A percentile compares a stretch with the other conserved stretches of the same genome.
Evolutionary conservation across 805 yeast genomes (phyloP).

Genomic region (Wickerhamiella galacta): DNA sequence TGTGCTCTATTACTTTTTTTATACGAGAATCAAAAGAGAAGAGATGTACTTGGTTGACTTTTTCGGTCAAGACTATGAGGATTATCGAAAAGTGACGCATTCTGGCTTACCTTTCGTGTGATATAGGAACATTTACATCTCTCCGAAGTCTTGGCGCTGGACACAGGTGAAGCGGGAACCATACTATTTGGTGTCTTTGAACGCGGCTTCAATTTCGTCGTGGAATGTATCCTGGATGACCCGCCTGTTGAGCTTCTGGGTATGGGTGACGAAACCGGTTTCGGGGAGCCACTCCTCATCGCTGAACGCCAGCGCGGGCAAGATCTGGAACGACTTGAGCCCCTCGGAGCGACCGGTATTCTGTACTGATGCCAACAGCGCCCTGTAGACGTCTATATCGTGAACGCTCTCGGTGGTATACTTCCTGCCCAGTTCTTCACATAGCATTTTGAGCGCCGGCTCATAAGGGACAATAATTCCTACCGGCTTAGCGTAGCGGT

Average conservation of each 20-base stretch:
- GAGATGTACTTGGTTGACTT: slow-evolving; percentile 48
- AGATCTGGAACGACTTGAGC: slow-evolving; percentile 67
- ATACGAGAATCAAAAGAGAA: slow-evolving; percentile 46
- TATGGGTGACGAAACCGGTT: slow-evolving; percentile 82
- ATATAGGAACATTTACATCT: slow-evolving; percentile 5
- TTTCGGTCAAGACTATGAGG: slow-evolving; percentile 49
- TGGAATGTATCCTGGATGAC: slow-evolving; percentile 42
- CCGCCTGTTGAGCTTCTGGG: slow-evolving; percentile 90
- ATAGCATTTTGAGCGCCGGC: slow-evolving; percentile 40
- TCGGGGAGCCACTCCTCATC: slow-evolving; percentile 97
- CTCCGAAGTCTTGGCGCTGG: slow-evolving; percentile 10
- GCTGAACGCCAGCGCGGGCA: slow-evolving; percentile 59
- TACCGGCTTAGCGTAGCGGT: slow-evolving; percentile 71
- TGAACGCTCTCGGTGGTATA: slow-evolving; percentile 31
- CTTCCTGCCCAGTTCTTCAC: slow-evolving; percentile 31
- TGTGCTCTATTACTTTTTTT: slow-evolving; percentile 57
- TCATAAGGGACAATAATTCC: slow-evolving; percentile 80
- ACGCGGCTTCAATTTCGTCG: background rate
- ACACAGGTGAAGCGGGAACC: slow-evolving; percentile 3
- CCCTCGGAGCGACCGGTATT: slow-evolving; percentile 71
- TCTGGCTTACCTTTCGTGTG: slow-evolving; percentile 51
- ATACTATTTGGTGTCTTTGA: no score
- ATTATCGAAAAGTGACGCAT: slow-evolving; percentile 33
- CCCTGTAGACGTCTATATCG: slow-evolving; percentile 36
- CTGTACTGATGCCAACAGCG: slow-evolving; percentile 41